Percentiles rank a stretch among this genome's conserved stretches.
Conservation (phyloP, 1,284 basidiomycete species). For the Volvariella surrecta region DNA sequence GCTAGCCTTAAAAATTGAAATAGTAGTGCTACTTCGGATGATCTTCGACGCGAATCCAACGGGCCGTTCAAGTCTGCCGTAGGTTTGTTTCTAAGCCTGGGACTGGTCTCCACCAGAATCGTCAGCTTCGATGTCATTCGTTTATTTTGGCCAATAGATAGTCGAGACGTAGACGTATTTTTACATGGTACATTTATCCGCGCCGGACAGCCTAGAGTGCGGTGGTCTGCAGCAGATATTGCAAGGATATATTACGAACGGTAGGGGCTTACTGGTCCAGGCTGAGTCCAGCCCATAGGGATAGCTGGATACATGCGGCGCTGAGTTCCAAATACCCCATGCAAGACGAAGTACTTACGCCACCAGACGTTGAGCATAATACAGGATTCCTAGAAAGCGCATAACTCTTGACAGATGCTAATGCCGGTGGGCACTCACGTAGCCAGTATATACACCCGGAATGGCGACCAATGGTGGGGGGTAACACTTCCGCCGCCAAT, state of each 20-base stretch:
- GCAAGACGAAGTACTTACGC: constrained; percentile 14
- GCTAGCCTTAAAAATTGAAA: too few species aligned
- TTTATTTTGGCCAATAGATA: too few species aligned
- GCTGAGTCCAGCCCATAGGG: constrained; percentile 26
- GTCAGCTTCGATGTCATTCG: too few species aligned
- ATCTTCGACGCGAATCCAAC: too few species aligned
- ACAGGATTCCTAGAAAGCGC: constrained; percentile 20
- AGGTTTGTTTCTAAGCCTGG: too few species aligned
- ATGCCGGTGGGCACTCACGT: constrained; percentile 13
- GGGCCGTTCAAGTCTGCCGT: too few species aligned
- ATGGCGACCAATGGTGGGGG: constrained; percentile 25
- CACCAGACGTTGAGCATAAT: constrained; percentile 33
- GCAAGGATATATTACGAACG: background rate
- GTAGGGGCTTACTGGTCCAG: constrained; percentile 23
- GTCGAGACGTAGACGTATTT: too few species aligned
- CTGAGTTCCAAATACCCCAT: constrained; percentile 5
- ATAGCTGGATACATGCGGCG: constrained; percentile 10
- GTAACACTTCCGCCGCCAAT: constrained; percentile 23
- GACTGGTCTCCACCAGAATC: too few species aligned
- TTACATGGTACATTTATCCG: constrained; percentile 12
- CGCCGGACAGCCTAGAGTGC: constrained; percentile 24
- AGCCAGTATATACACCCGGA: constrained; percentile 26
- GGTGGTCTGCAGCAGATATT: too few species aligned
- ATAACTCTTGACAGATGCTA: background rate
- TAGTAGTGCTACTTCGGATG: too few species aligned